These are phyloP conservation scores for Umbilicus rupestris DNA, from an alignment of 164 flowering plant genomes.

Conservation along the genomic window DNA sequence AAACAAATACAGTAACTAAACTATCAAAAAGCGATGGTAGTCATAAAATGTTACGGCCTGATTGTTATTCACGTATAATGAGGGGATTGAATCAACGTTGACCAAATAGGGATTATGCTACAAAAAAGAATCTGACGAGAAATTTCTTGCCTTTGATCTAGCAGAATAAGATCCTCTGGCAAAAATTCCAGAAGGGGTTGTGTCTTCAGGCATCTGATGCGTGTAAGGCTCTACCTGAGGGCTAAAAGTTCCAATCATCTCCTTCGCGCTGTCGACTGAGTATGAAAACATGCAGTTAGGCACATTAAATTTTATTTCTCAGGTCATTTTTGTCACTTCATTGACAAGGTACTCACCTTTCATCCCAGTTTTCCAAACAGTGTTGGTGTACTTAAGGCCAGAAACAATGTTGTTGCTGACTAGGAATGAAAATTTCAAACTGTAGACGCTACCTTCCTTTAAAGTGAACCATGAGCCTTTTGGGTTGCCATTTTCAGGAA, in stretches of 20 bases:
- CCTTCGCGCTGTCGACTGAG: constrained; percentile 21
- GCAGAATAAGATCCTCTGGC: constrained; percentile 24
- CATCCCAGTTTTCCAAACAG: constrained; percentile 18
- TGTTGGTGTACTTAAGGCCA: constrained; percentile 17
- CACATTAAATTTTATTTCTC: not conserved
- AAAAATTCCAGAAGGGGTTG: constrained; percentile 19
- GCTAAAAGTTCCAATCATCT: constrained; percentile 24
- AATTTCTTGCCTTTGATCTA: constrained; percentile 15
- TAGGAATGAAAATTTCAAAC: constrained; percentile 11
- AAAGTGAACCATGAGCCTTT: constrained; percentile 8
- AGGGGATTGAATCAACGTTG: too few relatives aligned
- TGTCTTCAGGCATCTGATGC: constrained; percentile 21
- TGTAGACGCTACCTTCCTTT: constrained; percentile 12
- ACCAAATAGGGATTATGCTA: too few relatives aligned
- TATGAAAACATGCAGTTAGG: not conserved
- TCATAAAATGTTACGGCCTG: too few relatives aligned
- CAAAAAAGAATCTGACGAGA: not conserved
- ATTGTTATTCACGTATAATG: too few relatives aligned
- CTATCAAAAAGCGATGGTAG: too few relatives aligned
- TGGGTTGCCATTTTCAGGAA: constrained; percentile 9
- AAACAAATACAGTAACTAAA: too few relatives aligned
- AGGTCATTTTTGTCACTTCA: too few relatives aligned
- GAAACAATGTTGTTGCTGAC: constrained; percentile 18
- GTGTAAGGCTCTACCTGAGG: constrained; percentile 22
- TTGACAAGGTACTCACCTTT: constrained; percentile 3